A percentile compares a stretch with the other conserved stretches of the same genome.
phyloP scores from a whole-genome alignment of 176 grass and related monocot species.

The Bonia amplexicaulis region DNA sequence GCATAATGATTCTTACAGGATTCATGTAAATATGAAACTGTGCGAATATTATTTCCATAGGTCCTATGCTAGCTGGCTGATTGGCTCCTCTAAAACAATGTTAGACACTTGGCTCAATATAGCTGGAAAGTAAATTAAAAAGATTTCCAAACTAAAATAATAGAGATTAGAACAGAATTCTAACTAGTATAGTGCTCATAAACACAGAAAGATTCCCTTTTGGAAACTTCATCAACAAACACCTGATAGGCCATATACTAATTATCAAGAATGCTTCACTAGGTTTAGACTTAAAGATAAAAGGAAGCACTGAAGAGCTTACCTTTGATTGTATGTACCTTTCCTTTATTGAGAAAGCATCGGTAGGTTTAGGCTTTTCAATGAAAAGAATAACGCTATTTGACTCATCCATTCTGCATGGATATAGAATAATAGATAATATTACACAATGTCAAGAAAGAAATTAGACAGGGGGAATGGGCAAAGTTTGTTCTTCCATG shows the following conservation, averaged over 20 bases:
- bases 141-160: background rate
- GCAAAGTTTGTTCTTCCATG: background rate
- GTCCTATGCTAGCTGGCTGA: background rate
- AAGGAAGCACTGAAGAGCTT: conserved; percentile 24
- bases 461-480: conserved; percentile 21
- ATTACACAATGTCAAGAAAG: conserved; percentile 3
- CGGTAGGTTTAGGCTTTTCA: conserved; percentile 74
- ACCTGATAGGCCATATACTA: background rate
- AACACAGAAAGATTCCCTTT: background rate
- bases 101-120: background rate
- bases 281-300: conserved; percentile 2
- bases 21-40: background rate
- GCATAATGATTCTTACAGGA: background rate
- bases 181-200: background rate
- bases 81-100: background rate
- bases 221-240: conserved; percentile 10
- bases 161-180: background rate
- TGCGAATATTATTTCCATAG: background rate
- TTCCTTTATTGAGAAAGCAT: conserved; percentile 86
- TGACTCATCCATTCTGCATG: conserved; percentile 58
- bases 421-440: conserved; percentile 1
- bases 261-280: conserved; percentile 11
- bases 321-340: conserved; percentile 95
- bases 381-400: conserved; percentile 51
- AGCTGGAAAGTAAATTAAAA: background rate